These are phyloP conservation scores for Stromatinia cepivora DNA, from an alignment of 2,329 filamentous ascomycete species.

Conservation along the genomic window DNA sequence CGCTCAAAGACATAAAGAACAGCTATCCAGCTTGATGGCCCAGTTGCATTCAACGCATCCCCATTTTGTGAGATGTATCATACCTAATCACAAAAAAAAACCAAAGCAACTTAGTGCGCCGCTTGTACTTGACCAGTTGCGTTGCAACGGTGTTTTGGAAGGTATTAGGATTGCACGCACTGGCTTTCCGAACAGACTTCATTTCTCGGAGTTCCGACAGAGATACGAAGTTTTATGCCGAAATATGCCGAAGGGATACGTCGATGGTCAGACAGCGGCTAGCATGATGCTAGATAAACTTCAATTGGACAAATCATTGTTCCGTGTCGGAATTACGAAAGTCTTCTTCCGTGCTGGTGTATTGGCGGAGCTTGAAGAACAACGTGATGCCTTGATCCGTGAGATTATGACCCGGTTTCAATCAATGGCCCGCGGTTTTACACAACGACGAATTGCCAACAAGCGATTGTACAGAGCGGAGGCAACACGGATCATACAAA, in stretches of 20 bases:
- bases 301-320: slow-evolving; percentile 79
- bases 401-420: slow-evolving; percentile 95
- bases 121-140: slow-evolving; percentile 94
- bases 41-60: slow-evolving; percentile 95
- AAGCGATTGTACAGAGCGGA: slow-evolving; percentile 94
- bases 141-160: slow-evolving; percentile 98
- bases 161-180: slow-evolving; percentile 96
- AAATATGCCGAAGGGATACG: slow-evolving; percentile 83
- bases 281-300: slow-evolving; percentile 87
- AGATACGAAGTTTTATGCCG: slow-evolving; percentile 92
- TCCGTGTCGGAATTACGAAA: slow-evolving; percentile 92
- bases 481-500: slow-evolving; percentile 90
- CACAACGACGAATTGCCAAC: slow-evolving; percentile 82
- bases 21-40: slow-evolving; percentile 92
- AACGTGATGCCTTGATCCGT: slow-evolving; percentile 86
- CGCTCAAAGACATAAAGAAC: slow-evolving; percentile 95
- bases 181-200: slow-evolving; percentile 90
- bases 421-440: slow-evolving; percentile 85
- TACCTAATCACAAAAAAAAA: slow-evolving; percentile 96
- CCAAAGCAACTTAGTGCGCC: slow-evolving; percentile 90
- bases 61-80: slow-evolving; percentile 95
- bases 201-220: slow-evolving; percentile 91
- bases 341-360: slow-evolving; percentile 98
- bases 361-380: slow-evolving; percentile 93
- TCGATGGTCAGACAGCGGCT: slow-evolving; percentile 85